phyloP scores from a whole-genome alignment of 2,329 filamentous ascomycete species.

The Colletotrichum brevisporum region DNA sequence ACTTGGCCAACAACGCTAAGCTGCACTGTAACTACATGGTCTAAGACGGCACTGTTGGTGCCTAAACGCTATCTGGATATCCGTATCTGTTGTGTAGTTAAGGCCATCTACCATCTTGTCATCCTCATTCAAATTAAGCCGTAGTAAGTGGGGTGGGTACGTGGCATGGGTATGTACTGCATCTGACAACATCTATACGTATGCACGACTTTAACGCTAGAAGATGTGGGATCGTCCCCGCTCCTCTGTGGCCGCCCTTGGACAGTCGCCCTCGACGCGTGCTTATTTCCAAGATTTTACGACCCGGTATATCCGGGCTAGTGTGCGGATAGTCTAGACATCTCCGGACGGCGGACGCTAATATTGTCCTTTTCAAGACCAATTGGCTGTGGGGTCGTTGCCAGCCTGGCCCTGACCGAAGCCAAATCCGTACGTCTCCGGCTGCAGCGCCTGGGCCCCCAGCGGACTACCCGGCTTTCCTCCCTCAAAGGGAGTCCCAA shows the following conservation, averaged over 20 bases:
- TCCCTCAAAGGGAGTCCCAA: slow-evolving; percentile 32
- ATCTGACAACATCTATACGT: too few species aligned
- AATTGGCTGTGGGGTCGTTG: slow-evolving; percentile 35
- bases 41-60: too few species aligned
- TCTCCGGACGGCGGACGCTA: too few species aligned
- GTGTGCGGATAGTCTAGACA: too few species aligned
- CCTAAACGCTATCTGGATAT: too few species aligned
- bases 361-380: slow-evolving; percentile 8
- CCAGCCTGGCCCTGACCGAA: slow-evolving; percentile 36
- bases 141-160: too few species aligned
- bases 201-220: neutral
- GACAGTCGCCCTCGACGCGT: neutral
- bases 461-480: slow-evolving; percentile 34
- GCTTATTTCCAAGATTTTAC: neutral
- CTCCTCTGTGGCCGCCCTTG: neutral
- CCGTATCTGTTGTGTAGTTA: too few species aligned
- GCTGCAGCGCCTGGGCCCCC: slow-evolving; percentile 37
- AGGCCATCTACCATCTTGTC: too few species aligned
- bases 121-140: too few species aligned
- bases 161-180: too few species aligned
- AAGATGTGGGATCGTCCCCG: neutral
- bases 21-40: too few species aligned
- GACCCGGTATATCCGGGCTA: neutral
- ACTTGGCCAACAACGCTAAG: too few species aligned
- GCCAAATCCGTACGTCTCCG: slow-evolving; percentile 38